Conservation (phyloP, 176 grass and related monocot genomes). For the Cenchrus fungigraminus region DNA sequence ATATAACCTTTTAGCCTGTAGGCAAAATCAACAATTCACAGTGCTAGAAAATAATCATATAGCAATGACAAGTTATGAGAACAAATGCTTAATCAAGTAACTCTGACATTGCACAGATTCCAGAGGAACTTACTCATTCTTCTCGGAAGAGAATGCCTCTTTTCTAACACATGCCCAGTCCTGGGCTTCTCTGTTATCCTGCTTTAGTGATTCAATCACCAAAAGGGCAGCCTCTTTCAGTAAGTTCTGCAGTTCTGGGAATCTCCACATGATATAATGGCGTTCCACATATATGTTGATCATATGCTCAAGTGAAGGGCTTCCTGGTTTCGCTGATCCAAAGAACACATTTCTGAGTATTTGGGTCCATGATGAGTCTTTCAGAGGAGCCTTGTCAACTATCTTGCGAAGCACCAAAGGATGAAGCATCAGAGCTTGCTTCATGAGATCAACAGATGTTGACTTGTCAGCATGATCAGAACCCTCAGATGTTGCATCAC, state of each 20-base stretch:
- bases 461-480: slow-evolving; percentile 57
- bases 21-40: neutral
- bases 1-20: neutral
- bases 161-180: slow-evolving; percentile 92
- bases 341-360: slow-evolving; percentile 89
- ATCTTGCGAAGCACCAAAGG: slow-evolving; percentile 78
- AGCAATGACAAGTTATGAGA: neutral
- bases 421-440: slow-evolving; percentile 98
- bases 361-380: slow-evolving; percentile 82
- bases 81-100: neutral
- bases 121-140: slow-evolving; percentile 85
- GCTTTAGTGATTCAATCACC: slow-evolving; percentile 79
- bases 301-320: slow-evolving; percentile 93
- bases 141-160: slow-evolving; percentile 84
- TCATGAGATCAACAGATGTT: slow-evolving; percentile 86
- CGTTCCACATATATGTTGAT: slow-evolving; percentile 96
- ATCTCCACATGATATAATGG: slow-evolving; percentile 97
- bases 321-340: slow-evolving; percentile 92
- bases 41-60: neutral
- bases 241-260: slow-evolving; percentile 89
- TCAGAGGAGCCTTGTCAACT: slow-evolving; percentile 91
- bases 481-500: slow-evolving; percentile 42
- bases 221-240: slow-evolving; percentile 88
- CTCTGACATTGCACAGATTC: slow-evolving; percentile 5
- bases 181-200: slow-evolving; percentile 72